Evolutionary conservation across 2,329 filamentous ascomycete genomes (phyloP).

Genomic region (Diplodia intermedia): DNA sequence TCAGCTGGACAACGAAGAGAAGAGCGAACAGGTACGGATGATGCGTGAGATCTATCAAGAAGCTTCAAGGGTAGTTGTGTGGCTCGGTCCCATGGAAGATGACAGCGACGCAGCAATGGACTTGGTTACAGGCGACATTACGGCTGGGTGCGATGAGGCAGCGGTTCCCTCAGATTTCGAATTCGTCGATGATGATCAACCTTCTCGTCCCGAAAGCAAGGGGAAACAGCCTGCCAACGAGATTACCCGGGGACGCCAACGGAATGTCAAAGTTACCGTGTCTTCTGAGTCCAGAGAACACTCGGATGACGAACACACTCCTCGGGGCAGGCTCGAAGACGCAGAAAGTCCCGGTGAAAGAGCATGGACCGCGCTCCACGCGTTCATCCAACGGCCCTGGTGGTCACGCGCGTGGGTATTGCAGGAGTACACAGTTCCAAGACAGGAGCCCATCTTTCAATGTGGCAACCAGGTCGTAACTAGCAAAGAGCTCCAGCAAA

Average conservation of each 20-base stretch:
- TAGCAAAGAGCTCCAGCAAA: background rate
- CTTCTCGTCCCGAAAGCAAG: background rate
- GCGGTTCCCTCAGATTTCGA: background rate
- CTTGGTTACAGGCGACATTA: background rate
- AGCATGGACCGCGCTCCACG: background rate
- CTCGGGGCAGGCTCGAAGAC: background rate
- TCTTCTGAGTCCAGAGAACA: background rate
- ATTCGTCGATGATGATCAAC: background rate
- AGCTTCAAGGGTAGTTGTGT: background rate
- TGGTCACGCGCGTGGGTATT: background rate
- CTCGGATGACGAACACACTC: background rate
- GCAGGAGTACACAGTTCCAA: background rate
- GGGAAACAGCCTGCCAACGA: background rate
- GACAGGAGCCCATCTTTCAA: background rate
- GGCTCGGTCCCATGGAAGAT: background rate
- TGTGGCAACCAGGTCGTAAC: background rate
- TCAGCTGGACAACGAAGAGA: slow-evolving; percentile 30
- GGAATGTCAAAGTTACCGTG: too few relatives aligned
- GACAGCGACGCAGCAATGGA: background rate
- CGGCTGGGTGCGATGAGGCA: background rate
- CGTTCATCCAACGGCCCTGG: background rate
- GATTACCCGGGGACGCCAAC: background rate
- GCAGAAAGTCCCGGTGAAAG: background rate
- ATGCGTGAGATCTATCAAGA: slow-evolving; percentile 32
- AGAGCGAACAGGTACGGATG: slow-evolving; percentile 29